phyloP scores from a whole-genome alignment of 345 rosid genomes.

The Anacardium occidentale region DNA sequence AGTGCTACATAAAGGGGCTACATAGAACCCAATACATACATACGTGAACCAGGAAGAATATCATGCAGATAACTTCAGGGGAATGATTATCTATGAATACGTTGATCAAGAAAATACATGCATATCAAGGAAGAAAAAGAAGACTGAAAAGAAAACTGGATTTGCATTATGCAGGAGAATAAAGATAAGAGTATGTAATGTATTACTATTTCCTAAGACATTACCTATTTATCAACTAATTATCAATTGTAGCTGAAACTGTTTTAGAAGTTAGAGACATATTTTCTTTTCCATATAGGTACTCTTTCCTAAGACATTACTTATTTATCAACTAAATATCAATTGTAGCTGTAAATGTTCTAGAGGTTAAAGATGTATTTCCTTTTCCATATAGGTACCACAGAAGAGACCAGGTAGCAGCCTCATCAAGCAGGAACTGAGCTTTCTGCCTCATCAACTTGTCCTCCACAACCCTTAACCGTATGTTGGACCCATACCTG shows the following conservation, averaged over 20 bases:
- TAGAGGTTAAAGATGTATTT: conserved; percentile 32
- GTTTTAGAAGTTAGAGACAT: too few species aligned
- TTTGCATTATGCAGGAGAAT: neutral
- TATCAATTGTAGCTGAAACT: conserved; percentile 12
- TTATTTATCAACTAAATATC: neutral
- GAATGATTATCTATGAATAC: neutral
- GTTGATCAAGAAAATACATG: neutral
- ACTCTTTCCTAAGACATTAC: neutral
- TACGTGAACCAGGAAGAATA: neutral
- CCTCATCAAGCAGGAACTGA: conserved; percentile 92
- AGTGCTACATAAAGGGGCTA: neutral
- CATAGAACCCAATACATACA: neutral
- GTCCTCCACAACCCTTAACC: conserved; percentile 83
- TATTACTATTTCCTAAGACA: neutral
- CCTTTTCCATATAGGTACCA: conserved; percentile 99
- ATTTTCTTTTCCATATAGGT: too few species aligned
- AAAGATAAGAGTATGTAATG: neutral
- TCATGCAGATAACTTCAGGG: neutral
- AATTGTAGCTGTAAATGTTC: conserved; percentile 3
- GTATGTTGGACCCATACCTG: conserved; percentile 69
- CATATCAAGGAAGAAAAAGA: neutral
- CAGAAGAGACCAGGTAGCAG: conserved; percentile 96
- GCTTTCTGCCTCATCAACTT: conserved; percentile 94
- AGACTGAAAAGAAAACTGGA: neutral
- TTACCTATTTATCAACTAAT: neutral